These are phyloP conservation scores for Salix caprea DNA, from an alignment of 345 rosid genomes.

Conservation along the genomic window DNA sequence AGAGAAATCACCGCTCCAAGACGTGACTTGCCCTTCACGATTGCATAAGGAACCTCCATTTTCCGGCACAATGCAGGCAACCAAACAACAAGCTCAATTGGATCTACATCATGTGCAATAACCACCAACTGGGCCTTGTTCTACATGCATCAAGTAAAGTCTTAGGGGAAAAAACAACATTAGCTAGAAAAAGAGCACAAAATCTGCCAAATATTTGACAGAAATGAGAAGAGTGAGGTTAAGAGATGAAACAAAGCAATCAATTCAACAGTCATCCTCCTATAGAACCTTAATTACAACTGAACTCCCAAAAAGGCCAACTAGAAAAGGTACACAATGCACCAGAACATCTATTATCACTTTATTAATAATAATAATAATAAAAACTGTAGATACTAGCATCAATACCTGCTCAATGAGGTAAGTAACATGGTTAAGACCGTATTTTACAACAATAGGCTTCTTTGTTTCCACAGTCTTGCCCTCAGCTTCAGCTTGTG, in stretches of 20 bases:
- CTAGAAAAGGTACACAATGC: neutral
- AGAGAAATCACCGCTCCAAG: conserved; percentile 50
- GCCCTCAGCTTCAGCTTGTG: conserved; percentile 58
- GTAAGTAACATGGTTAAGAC: conserved; percentile 67
- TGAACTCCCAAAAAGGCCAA: neutral
- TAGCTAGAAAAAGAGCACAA: neutral
- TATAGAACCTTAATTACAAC: neutral
- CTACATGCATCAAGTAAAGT: conserved; percentile 22
- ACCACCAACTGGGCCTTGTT: conserved; percentile 71
- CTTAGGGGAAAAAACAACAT: neutral
- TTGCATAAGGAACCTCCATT: conserved; percentile 78
- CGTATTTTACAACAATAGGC: conserved; percentile 64
- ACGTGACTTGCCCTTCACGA: conserved; percentile 73
- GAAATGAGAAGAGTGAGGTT: neutral
- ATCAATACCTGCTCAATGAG: conserved; percentile 52
- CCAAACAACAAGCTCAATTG: conserved; percentile 80
- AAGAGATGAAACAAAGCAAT: neutral
- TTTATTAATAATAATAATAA: rapidly evolving
- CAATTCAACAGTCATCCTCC: neutral
- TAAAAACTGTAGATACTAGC: neutral
- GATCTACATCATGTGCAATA: conserved; percentile 82
- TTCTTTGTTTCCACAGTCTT: conserved; percentile 45
- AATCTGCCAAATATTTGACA: neutral
- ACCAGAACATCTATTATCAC: neutral
- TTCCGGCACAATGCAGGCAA: conserved; percentile 71